phyloP scores from a whole-genome alignment of 768 basidiomycete species.

The Neoboletus subvelutipes region DNA sequence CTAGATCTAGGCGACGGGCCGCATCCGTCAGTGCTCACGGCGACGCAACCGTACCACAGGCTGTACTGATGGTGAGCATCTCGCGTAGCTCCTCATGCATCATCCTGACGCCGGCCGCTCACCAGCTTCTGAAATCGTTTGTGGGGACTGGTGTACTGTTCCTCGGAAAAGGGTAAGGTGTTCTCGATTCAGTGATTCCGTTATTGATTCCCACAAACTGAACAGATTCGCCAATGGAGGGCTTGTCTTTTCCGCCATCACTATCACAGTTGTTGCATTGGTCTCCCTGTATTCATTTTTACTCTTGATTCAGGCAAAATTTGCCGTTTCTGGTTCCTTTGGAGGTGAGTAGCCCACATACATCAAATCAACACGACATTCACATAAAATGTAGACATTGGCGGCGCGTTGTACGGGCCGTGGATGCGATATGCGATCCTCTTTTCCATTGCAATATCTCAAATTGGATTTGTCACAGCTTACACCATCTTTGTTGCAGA shows the following conservation, averaged over 20 bases:
- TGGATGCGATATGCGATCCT: slow-evolving; percentile 93
- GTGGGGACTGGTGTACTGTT: slow-evolving; percentile 96
- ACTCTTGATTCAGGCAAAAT: slow-evolving; percentile 82
- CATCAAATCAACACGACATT: slow-evolving; percentile 1
- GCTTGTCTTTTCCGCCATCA: slow-evolving; percentile 79
- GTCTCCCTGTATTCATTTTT: slow-evolving; percentile 94
- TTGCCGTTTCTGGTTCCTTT: slow-evolving; percentile 88
- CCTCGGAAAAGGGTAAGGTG: slow-evolving; percentile 81
- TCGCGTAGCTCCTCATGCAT: not conserved
- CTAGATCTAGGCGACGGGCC: slow-evolving; percentile 54
- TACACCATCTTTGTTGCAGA: slow-evolving; percentile 97
- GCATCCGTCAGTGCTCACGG: slow-evolving; percentile 65
- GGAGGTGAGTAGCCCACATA: slow-evolving; percentile 59
- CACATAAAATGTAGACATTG: slow-evolving; percentile 64
- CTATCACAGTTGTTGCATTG: slow-evolving; percentile 76
- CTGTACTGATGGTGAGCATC: slow-evolving; percentile 80
- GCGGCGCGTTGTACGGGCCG: slow-evolving; percentile 85
- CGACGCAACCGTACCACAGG: slow-evolving; percentile 88
- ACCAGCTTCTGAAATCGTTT: slow-evolving; percentile 85
- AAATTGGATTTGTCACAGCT: slow-evolving; percentile 83
- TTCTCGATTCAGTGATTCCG: not conserved
- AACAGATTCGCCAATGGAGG: slow-evolving; percentile 93
- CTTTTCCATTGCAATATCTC: slow-evolving; percentile 83
- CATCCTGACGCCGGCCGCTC: not conserved
- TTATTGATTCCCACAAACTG: slow-evolving; percentile 4